phyloP scores from a whole-genome alignment of 1,284 basidiomycete species.

The Termitomyces sp. region DNA sequence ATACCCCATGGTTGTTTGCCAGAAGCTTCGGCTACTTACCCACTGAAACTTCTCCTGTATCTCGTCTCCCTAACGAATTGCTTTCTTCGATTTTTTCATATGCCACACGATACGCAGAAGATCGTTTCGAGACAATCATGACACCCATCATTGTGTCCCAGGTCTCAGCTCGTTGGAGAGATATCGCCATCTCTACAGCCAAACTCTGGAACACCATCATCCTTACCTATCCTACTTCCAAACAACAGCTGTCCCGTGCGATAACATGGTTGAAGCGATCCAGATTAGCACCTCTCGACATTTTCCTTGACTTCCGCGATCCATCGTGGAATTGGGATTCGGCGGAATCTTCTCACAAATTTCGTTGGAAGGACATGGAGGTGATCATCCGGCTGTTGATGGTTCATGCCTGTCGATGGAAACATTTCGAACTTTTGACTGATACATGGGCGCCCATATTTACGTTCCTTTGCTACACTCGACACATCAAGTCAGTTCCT shows the following conservation, averaged over 20 bases:
- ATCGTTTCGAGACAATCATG: slow-evolving; percentile 21
- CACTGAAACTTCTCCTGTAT: slow-evolving; percentile 12
- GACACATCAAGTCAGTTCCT: slow-evolving; percentile 26
- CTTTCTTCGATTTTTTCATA: slow-evolving; percentile 34
- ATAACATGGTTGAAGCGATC: slow-evolving; percentile 38
- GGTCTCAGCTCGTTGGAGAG: slow-evolving; percentile 43
- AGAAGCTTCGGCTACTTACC: slow-evolving; percentile 3
- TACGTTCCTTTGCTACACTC: slow-evolving; percentile 39
- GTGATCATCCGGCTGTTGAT: slow-evolving; percentile 37
- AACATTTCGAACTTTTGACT: slow-evolving; percentile 39
- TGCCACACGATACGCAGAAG: slow-evolving; percentile 22
- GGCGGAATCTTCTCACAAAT: slow-evolving; percentile 33
- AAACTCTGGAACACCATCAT: slow-evolving; percentile 40
- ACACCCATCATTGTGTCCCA: slow-evolving; percentile 34
- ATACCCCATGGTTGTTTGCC: slow-evolving; percentile 10
- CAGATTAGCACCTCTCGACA: slow-evolving; percentile 34
- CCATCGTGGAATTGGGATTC: slow-evolving; percentile 45
- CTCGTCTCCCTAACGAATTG: slow-evolving; percentile 37
- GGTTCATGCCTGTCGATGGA: slow-evolving; percentile 41
- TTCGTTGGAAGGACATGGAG: slow-evolving; percentile 38
- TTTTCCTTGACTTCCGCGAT: slow-evolving; percentile 50
- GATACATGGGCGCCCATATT: slow-evolving; percentile 55
- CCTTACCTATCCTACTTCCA: slow-evolving; percentile 35
- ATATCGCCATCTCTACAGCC: slow-evolving; percentile 35
- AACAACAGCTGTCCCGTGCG: slow-evolving; percentile 30